Evolutionary conservation across 2,329 filamentous ascomycete genomes (phyloP), one percentile per base, ranked within the genome.

Genomic region (Didymella arachidicola): DNA sequence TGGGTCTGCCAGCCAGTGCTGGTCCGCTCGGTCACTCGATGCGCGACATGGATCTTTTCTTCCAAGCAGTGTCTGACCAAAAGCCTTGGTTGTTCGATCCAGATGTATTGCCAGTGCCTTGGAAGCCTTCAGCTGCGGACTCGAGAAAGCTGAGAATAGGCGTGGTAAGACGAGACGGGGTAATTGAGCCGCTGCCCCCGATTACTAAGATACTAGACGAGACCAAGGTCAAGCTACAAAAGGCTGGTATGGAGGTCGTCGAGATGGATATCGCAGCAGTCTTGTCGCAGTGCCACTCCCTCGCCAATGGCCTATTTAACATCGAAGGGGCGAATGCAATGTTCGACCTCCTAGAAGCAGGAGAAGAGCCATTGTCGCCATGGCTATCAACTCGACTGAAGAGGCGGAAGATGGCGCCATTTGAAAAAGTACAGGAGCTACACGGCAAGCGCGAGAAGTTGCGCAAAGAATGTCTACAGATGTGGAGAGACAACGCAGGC

Each of bases 281-380:
- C 3, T 81, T 89, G 52, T 80, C 81, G 3, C 81, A 84, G 65
- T 84, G 82, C 51, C 83, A 88, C 57, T 81, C 79, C 2, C 77
- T 87, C 8, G 83, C 84, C 36, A 86, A 86, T 57, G 80, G 80
- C 16, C 76, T 89, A 50, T 85, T 89, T 74, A 81, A 81, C 25
- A 76, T 86, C 11, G 85, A 89, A 66, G 87, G 86, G 12, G 81
- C 78, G 1, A 81, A 82, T 10, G 68, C 71, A 44, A 85, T 87
- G 79, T 82, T 87, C 53, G 81, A 87, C 67, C 76, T 86, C 6
- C 75, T 89, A 25, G 83, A 86, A 51, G 72, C 77, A 11, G 85
- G 80, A 3, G 77, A 77, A 6, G 87, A 89, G 62, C 84, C 85
- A 0, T 74, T 88, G 1, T 87, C 83, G 12, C 84, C 84, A 1